A percentile compares a stretch with the other conserved stretches of the same genome.
phyloP scores from a whole-genome alignment of 1,284 basidiomycete genomes.

The Pulveroboletus sp. region DNA sequence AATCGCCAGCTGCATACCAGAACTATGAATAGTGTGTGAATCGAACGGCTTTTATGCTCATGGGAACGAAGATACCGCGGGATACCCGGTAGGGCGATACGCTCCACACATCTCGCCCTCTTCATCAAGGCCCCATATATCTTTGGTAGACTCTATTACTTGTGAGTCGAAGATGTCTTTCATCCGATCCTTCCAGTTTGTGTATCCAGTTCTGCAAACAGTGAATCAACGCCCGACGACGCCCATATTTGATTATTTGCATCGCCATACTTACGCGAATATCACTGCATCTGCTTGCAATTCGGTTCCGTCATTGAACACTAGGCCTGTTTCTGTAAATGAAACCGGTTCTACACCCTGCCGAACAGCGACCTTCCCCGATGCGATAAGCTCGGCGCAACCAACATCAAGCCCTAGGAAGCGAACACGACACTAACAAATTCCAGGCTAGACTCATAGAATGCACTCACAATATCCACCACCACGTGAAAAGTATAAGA shows the following conservation, averaged over 20 bases:
- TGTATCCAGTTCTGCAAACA: slow-evolving; percentile 6
- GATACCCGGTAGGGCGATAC: slow-evolving; percentile 12
- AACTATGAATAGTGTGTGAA: background rate
- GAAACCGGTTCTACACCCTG: slow-evolving; percentile 8
- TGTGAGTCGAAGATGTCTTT: slow-evolving; percentile 4
- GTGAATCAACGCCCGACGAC: background rate
- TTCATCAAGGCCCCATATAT: slow-evolving; percentile 14
- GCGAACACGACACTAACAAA: background rate
- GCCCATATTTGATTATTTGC: background rate
- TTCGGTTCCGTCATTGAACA: slow-evolving; percentile 5
- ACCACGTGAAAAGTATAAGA: slow-evolving; percentile 9
- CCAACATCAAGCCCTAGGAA: slow-evolving; percentile 10
- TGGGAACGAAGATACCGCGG: background rate
- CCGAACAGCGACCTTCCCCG: slow-evolving; percentile 1
- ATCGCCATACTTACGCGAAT: slow-evolving; percentile 3
- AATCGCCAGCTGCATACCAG: slow-evolving; percentile 9
- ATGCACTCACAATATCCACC: slow-evolving; percentile 8
- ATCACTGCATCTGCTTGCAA: slow-evolving; percentile 6
- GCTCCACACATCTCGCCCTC: slow-evolving; percentile 9
- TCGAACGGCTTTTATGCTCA: background rate
- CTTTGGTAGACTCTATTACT: slow-evolving; percentile 9
- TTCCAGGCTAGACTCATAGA: background rate
- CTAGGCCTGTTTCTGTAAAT: slow-evolving; percentile 3
- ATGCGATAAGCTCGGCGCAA: slow-evolving; percentile 9
- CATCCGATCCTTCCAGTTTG: slow-evolving; percentile 10